Evolutionary conservation across 345 rosid species (phyloP), one percentile per base, ranked within the genome.

Genomic region (Pugionium dolabratum): DNA sequence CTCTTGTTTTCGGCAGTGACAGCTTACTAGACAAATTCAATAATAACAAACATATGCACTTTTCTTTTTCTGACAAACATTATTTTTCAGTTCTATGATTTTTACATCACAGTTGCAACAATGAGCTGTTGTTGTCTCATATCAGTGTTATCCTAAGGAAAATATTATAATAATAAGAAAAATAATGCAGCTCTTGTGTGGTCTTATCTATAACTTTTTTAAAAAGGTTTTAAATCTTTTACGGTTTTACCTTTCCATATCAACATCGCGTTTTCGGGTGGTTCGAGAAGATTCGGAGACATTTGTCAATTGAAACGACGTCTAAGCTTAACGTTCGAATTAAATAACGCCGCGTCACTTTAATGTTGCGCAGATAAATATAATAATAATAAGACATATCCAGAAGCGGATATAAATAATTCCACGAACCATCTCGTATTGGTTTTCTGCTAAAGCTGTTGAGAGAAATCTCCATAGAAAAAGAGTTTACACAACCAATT

Each of bases 221-320:
- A 2, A 60, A 10, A 59, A 32, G 9, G 25, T 18, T 18, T 18
- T 18, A 18, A 40, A 40, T 1, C n/a, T 8, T n/a, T 46, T 36
- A 6, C 6, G 37, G 3, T 7, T 30, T 70, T 45, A 63, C 64
- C 56, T 63, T 26, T 1, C 34, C 54, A 50, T 40, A 31, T 70
- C 7, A 52, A 9, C 50, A 28, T 59, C 67, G 76, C 53, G 71
- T 59, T 44, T 48, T 6, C 18, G 3, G 59, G 44, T 59, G 51
- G 9, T 59, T 69, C 62, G 56, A 66, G 76, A 73, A 59, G 56
- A 59, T 66, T 66, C 62, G 29, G 57, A 2, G 67, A 73, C 76
- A 73, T 72, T 44, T 26, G 72, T 59, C 76, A 27, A 4, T 3
- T 7, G 5, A 9, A 9, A 66, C 31, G 43, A 36, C 10, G 64